phyloP scores from a whole-genome alignment of 352 stramenopile genomes.

The Phytophthora sp. region DNA sequence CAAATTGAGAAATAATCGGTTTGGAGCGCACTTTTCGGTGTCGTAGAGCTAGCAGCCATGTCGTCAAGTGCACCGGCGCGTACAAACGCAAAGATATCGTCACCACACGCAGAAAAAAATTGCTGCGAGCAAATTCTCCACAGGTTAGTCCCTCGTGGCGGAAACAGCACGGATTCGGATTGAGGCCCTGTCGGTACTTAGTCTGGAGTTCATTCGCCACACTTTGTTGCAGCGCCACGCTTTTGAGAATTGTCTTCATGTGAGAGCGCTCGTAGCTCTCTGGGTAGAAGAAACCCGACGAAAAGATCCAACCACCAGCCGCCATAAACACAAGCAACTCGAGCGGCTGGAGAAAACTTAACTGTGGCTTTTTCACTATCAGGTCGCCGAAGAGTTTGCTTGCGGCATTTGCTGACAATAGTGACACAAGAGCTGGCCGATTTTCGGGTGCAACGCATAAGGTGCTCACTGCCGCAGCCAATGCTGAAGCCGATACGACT shows the following conservation, averaged over 20 bases:
- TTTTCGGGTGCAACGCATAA: slow-evolving; percentile 4
- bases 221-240: slow-evolving; percentile 2
- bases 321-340: slow-evolving; percentile 17
- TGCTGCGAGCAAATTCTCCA: slow-evolving; percentile 1
- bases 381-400: slow-evolving; percentile 7
- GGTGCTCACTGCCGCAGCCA: slow-evolving; percentile 2
- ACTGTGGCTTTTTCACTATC: background rate
- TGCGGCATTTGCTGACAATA: slow-evolving; percentile 9
- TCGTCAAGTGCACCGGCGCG: slow-evolving; percentile 8
- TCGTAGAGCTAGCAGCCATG: slow-evolving; percentile 9
- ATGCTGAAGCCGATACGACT: background rate
- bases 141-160: slow-evolving; percentile 4
- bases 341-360: slow-evolving; percentile 6
- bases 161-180: slow-evolving; percentile 16
- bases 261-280: slow-evolving; percentile 20
- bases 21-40: slow-evolving; percentile 5
- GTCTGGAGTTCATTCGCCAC: slow-evolving; percentile 8
- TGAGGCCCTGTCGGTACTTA: slow-evolving; percentile 5
- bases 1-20: background rate
- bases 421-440: slow-evolving; percentile 4
- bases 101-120: slow-evolving; percentile 13
- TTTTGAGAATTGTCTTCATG: slow-evolving; percentile 19
- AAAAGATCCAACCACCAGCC: slow-evolving; percentile 17
- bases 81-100: slow-evolving; percentile 9
- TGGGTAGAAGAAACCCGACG: slow-evolving; percentile 14